Conservation (phyloP, 2,329 filamentous ascomycete species). For the Aureobasidium sp. region DNA sequence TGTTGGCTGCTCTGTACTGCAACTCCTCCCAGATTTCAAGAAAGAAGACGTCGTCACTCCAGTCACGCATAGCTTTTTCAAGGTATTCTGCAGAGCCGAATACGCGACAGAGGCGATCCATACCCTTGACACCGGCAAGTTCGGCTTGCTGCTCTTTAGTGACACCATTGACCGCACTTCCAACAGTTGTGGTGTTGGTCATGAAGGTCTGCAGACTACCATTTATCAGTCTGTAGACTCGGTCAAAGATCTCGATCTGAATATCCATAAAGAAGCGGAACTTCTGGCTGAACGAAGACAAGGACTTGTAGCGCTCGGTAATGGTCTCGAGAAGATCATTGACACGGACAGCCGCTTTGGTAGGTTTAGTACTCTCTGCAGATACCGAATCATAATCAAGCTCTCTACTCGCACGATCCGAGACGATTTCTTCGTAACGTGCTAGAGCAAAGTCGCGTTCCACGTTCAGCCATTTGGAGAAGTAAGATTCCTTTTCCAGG, state of each 20-base stretch:
- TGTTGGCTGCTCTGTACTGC: constrained; percentile 55
- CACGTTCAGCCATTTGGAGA: constrained; percentile 75
- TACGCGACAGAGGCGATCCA: constrained; percentile 84
- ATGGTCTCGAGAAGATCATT: constrained; percentile 82
- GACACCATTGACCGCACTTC: constrained; percentile 71
- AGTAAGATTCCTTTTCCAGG: constrained; percentile 63
- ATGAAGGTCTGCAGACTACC: constrained; percentile 79
- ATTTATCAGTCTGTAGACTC: constrained; percentile 71
- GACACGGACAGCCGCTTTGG: constrained; percentile 76
- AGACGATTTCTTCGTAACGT: constrained; percentile 75
- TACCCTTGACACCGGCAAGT: constrained; percentile 70
- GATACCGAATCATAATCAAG: constrained; percentile 86
- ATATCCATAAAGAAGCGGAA: constrained; percentile 88
- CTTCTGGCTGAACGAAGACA: constrained; percentile 80
- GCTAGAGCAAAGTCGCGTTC: constrained; percentile 85
- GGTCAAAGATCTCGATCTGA: constrained; percentile 83
- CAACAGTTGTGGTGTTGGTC: constrained; percentile 76
- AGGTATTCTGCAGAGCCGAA: constrained; percentile 92
- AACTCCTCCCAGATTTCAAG: constrained; percentile 84
- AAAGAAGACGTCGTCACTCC: constrained; percentile 95
- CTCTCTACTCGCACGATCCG: constrained; percentile 63
- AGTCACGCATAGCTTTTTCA: constrained; percentile 77
- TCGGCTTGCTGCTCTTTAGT: constrained; percentile 69
- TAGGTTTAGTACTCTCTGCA: constrained; percentile 75
- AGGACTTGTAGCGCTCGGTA: constrained; percentile 72